Conservation (phyloP, 768 basidiomycete species). For the Russula sp. region DNA sequence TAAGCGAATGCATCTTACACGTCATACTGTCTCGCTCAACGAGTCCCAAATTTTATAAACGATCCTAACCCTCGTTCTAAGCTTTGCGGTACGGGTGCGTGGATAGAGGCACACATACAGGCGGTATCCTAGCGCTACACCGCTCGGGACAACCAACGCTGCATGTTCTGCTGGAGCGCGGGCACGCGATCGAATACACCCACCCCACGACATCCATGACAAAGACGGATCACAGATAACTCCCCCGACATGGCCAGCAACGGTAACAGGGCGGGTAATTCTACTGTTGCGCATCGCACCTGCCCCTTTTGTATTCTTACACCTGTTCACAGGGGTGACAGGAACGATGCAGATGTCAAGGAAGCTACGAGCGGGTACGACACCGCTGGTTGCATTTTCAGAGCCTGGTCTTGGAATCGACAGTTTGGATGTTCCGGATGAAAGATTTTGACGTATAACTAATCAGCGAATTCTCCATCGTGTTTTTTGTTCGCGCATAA, state of each 20-base stretch:
- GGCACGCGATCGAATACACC: neutral
- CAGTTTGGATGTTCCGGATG: neutral
- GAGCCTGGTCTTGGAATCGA: neutral
- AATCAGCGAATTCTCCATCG: neutral
- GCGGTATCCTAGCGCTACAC: neutral
- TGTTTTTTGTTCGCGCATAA: neutral
- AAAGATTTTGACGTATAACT: neutral
- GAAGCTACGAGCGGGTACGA: neutral
- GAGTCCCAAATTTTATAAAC: no score
- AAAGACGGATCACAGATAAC: neutral
- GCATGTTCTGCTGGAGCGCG: neutral
- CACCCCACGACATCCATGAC: neutral
- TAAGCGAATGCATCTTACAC: neutral
- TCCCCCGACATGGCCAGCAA: neutral
- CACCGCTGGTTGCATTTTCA: neutral
- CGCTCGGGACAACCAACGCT: neutral
- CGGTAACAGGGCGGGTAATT: neutral
- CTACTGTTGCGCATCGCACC: neutral
- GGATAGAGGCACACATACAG: no score
- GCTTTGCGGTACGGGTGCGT: no score
- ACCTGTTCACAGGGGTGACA: no score
- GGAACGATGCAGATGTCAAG: neutral
- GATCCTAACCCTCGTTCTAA: no score
- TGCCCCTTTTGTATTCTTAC: neutral
- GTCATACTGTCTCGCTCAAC: no score